These are phyloP conservation scores for Eutypella sp. DNA, from an alignment of 2,329 filamentous ascomycete genomes.

Conservation along the genomic window DNA sequence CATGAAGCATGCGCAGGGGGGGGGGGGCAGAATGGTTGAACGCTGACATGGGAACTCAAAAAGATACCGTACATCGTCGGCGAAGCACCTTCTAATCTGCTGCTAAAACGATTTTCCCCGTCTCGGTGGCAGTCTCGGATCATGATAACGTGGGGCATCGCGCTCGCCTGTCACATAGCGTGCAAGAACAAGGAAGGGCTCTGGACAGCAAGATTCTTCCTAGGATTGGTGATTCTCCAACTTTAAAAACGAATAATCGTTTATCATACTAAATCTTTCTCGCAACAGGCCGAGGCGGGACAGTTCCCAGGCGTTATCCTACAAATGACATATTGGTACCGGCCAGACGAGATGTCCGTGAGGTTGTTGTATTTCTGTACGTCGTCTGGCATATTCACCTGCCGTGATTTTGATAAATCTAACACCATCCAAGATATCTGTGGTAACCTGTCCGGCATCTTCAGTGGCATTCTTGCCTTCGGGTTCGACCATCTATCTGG, in stretches of 20 bases:
- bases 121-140: conserved; percentile 37
- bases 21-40: too few species aligned
- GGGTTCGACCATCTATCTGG: conserved; percentile 36
- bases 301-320: conserved; percentile 38
- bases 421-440: conserved; percentile 27
- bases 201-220: conserved; percentile 32
- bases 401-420: conserved; percentile 4
- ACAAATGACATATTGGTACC: conserved; percentile 43
- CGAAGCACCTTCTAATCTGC: conserved; percentile 35
- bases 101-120: conserved; percentile 34
- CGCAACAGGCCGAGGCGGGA: conserved; percentile 30
- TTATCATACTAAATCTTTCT: conserved; percentile 21
- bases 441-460: conserved; percentile 35
- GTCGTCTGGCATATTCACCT: conserved; percentile 3
- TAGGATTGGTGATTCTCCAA: conserved; percentile 26
- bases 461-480: conserved; percentile 39
- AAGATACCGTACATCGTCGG: conserved; percentile 34
- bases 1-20: too few species aligned
- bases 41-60: too few species aligned
- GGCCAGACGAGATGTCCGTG: conserved; percentile 41
- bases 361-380: conserved; percentile 41
- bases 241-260: conserved; percentile 15
- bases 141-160: conserved; percentile 35
- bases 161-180: conserved; percentile 28
- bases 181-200: conserved; percentile 33